Evolutionary conservation across 257 asterid genomes (phyloP).

Genomic region (Osmanthus fragrans): DNA sequence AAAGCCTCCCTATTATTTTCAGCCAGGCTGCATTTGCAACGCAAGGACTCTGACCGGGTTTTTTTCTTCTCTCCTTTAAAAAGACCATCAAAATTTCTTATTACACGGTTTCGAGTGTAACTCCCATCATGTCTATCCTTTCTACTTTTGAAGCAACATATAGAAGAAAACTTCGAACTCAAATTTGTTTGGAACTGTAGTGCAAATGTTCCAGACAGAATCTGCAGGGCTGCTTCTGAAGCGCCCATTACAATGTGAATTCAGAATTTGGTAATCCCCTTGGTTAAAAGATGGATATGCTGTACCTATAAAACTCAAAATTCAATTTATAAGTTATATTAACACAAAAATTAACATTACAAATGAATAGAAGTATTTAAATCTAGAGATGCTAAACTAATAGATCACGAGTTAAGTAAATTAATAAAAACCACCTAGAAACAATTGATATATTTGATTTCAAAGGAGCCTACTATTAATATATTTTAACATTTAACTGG

Average conservation of each 20-base stretch:
- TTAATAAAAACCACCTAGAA: not conserved
- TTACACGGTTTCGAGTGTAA: conserved; percentile 22
- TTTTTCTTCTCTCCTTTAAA: conserved; percentile 14
- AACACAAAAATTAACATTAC: not conserved
- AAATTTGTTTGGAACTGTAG: conserved; percentile 31
- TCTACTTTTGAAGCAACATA: conserved; percentile 21
- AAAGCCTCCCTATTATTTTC: conserved; percentile 43
- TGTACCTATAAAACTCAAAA: conserved; percentile 23
- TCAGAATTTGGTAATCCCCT: conserved; percentile 21
- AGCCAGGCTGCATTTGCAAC: conserved; percentile 55
- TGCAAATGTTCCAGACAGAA: conserved; percentile 40
- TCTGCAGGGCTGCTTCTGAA: conserved; percentile 41
- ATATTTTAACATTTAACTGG: not conserved
- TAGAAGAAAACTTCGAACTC: conserved; percentile 37
- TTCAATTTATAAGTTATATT: not conserved
- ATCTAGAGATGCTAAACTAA: conserved; percentile 10
- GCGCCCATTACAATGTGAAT: conserved; percentile 46
- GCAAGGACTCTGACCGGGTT: conserved; percentile 29
- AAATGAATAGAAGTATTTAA: not conserved
- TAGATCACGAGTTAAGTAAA: conserved; percentile 11
- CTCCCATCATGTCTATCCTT: conserved; percentile 19
- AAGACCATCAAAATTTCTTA: conserved; percentile 19
- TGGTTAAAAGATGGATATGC: conserved; percentile 1
- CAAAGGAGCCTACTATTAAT: not conserved
- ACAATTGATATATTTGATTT: not conserved